Base-by-base conservation (phyloP, 1,284 basidiomycete species). In the Trametes hirsuta region DNA sequence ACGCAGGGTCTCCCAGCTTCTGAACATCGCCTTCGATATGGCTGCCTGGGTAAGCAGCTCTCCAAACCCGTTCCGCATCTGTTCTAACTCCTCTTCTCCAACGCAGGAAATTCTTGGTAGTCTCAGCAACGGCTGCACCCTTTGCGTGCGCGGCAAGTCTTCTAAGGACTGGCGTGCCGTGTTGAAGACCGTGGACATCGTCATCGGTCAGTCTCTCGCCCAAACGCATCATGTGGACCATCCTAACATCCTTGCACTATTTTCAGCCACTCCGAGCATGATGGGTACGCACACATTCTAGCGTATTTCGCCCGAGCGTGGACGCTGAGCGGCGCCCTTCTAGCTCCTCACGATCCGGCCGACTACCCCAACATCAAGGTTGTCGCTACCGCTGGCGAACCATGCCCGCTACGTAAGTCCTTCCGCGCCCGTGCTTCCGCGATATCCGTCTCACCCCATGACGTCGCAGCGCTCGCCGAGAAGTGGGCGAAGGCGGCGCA, bases 21-120 rank as follows among this genome's bases (percentile, higher is more conserved):
- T 85, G 72, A 85, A 85, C 61, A 80, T 86, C 40, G 80, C 83
- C 1, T 86, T 85, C 64, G 84, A 85, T 66, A 85, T 86, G 83
- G 84, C 82, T 40, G 82, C 82, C 45, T 87, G 84, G 84, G 82
- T 83, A 45, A 41, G 64, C 55, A 6, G 14, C 14, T 44, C 35
- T 40, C 6, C 37, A 10, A 21, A 21, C 6, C 22, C n/a, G n/a
- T 44, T 53, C 15, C 11, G 10, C 30, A n/a, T 18, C n/a, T 22
- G 21, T 37, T 45, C 46, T 47, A 22, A 55, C 30, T 4, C 30
- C 30, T 30, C 30, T 8, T 18, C 36, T 25, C 18, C 14, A 24
- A n/a, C 54, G 47, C 61, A 84, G 82, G 84, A 86, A 75, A 83
- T 82, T 39, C 77, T 86, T 25, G 84, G 83, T 6, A 78, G 80